Conservation (phyloP, 805 yeast genomes). For the Yarrowia bubula region DNA sequence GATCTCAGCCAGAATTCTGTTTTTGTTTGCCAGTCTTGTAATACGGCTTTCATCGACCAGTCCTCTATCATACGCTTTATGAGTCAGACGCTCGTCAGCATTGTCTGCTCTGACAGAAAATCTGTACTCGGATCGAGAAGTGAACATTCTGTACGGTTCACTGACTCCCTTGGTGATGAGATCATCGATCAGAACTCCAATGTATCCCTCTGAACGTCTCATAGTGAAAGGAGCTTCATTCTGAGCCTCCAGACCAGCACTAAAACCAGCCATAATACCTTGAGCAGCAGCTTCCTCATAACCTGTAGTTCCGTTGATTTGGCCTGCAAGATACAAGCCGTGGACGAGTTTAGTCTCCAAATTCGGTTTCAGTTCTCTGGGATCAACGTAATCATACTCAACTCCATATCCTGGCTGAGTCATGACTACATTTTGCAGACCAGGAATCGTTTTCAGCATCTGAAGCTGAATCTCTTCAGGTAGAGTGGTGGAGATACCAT, state of each 20-base stretch:
- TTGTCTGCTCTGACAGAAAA: slow-evolving; percentile 89
- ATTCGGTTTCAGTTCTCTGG: slow-evolving; percentile 74
- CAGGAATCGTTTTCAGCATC: slow-evolving; percentile 75
- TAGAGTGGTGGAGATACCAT: slow-evolving; percentile 94
- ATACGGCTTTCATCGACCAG: slow-evolving; percentile 63
- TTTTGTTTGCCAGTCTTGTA: slow-evolving; percentile 48
- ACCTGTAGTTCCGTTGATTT: slow-evolving; percentile 97
- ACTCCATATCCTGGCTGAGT: slow-evolving; percentile 98
- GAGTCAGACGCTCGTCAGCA: slow-evolving; percentile 84
- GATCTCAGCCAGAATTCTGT: slow-evolving; percentile 45
- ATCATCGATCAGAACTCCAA: slow-evolving; percentile 93
- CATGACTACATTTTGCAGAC: slow-evolving; percentile 84
- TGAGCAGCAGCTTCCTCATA: slow-evolving; percentile 99
- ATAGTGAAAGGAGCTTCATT: slow-evolving; percentile 49
- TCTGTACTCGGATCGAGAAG: slow-evolving; percentile 92
- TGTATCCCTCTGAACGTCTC: slow-evolving; percentile 78
- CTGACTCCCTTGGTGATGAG: slow-evolving; percentile 91
- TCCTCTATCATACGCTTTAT: slow-evolving; percentile 62
- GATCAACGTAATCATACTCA: slow-evolving; percentile 94
- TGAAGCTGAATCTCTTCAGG: slow-evolving; percentile 85
- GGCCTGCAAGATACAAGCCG: slow-evolving; percentile 91
- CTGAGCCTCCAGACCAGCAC: slow-evolving; percentile 68
- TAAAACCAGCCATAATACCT: slow-evolving; percentile 92
- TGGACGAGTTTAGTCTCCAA: slow-evolving; percentile 76
- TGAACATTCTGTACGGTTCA: slow-evolving; percentile 98